Evolutionary conservation across 2,329 filamentous ascomycete genomes (phyloP), one percentile per base, ranked within the genome.

Genomic region (Colletotrichum cereale): DNA sequence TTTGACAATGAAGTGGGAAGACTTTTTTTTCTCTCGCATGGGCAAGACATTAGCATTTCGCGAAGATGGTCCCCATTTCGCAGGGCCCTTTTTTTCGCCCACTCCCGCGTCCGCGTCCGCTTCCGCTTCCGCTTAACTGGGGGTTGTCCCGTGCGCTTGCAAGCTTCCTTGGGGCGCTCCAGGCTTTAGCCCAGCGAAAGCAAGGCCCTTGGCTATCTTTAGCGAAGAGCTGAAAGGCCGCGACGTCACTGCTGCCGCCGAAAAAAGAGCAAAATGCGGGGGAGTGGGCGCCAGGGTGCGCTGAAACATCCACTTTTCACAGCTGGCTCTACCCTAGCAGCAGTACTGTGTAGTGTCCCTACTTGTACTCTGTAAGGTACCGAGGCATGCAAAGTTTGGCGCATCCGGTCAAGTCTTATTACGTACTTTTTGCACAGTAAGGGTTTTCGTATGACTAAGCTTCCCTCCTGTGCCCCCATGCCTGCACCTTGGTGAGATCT

Each of bases 251-350:
- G 34, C 56, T 14, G 16, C 24, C 47, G 53, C 67, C 62, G 64
- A 38, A 58, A 71, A 65, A 62, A 47, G 69, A 60, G 29, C 58
- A 71, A 68, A 71, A 68, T 69, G 65, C 69, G 69, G 69, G 69
- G 69, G 69, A 71, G 40, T 36, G 31, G 42, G 52, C 65, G 64
- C 69, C 48, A 71, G 34, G 36, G 29, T 53, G 65, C 26, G 65
- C 65, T 69, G 69, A 64, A 68, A 71, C 69, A 12, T 40, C 53
- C 47, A 60, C 47, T 63, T 64, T 63, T 71, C 29, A 24, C 58
- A 68, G 52, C 42, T 48, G 58, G 50, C 40, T n/a, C 31, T 48
- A 42, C 31, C 31, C 31, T 34, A 10, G 40, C 8, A 11, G 8
- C 5, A n/a, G n/a, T n/a, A n/a, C n/a, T n/a, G n/a, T n/a, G n/a